Percentiles rank a stretch among this genome's conserved stretches.
Conservation (phyloP, 306 rosid genomes). For the Leucaena leucocephala region DNA sequence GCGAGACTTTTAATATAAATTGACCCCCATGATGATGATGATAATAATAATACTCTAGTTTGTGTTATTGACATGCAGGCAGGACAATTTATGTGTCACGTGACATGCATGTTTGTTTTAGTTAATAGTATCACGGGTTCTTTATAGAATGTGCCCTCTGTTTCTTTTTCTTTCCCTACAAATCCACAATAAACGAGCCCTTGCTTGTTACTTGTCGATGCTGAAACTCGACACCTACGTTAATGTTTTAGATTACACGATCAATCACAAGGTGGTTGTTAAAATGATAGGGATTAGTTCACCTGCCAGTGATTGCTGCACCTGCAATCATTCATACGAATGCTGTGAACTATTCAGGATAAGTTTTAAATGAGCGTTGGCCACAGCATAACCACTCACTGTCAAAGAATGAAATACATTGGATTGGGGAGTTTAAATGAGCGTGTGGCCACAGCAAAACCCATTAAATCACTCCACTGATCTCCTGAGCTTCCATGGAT, state of each 20-base stretch:
- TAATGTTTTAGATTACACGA: slow-evolving; percentile 14
- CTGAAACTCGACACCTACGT: slow-evolving; percentile 11
- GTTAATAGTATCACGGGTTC: slow-evolving; percentile 42
- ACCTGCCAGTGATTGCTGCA: too few species aligned
- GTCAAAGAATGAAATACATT: slow-evolving; percentile 69
- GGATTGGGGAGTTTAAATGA: slow-evolving; percentile 95
- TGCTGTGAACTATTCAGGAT: too few species aligned
- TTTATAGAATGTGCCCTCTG: slow-evolving; percentile 27
- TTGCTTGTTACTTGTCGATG: slow-evolving; percentile 22
- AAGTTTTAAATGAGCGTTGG: too few species aligned
- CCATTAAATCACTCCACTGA: slow-evolving; percentile 91
- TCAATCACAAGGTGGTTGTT: slow-evolving; percentile 27
- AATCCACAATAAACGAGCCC: slow-evolving; percentile 16
- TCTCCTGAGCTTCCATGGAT: slow-evolving; percentile 89
- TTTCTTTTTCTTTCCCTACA: slow-evolving; percentile 5
- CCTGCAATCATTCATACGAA: too few species aligned
- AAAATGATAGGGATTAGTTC: slow-evolving; percentile 6
- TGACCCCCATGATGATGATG: slow-evolving; percentile 6
- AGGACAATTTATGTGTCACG: slow-evolving; percentile 44
- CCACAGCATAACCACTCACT: too few species aligned
- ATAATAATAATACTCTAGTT: background rate
- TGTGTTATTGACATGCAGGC: slow-evolving; percentile 26
- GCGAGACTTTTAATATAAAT: slow-evolving; percentile 19
- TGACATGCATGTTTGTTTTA: slow-evolving; percentile 48
- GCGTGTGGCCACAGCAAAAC: slow-evolving; percentile 60